Evolutionary conservation across 805 yeast genomes (phyloP).

Genomic region (Yueomyces sinensis): DNA sequence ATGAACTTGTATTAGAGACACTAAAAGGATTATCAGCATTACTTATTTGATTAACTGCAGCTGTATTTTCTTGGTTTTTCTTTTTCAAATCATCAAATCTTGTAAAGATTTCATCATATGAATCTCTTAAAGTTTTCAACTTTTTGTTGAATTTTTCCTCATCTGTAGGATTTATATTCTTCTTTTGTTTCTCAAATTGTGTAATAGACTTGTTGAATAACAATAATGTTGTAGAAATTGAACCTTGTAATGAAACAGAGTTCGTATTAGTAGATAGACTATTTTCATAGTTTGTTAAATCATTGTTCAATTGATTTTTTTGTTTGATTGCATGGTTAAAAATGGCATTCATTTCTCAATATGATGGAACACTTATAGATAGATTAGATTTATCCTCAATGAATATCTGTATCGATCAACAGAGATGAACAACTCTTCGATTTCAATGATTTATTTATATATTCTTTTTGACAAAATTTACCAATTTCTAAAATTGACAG

Average conservation of each 20-base stretch:
- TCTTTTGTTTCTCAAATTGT: conserved; percentile 46
- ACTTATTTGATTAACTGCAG: conserved; percentile 15
- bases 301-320: conserved; percentile 57
- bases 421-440: too few relatives aligned
- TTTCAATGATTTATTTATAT: not conserved
- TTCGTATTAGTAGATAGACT: conserved; percentile 46
- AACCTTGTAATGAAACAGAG: conserved; percentile 65
- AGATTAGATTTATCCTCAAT: too few relatives aligned
- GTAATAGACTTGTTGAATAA: conserved; percentile 64
- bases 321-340: conserved; percentile 87
- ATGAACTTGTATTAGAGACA: too few relatives aligned
- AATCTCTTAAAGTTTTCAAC: conserved; percentile 39
- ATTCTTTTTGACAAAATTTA: too few relatives aligned
- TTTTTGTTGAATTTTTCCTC: conserved; percentile 45
- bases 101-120: conserved; percentile 18
- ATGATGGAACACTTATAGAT: too few relatives aligned
- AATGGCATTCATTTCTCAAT: conserved; percentile 84
- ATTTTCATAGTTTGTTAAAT: conserved; percentile 50
- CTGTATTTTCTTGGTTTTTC: conserved; percentile 7
- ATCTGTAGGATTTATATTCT: conserved; percentile 27
- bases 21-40: conserved; percentile 14
- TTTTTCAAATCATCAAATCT: conserved; percentile 26
- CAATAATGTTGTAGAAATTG: conserved; percentile 45
- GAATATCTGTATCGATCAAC: too few relatives aligned
- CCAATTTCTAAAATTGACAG: too few relatives aligned